Percentiles rank a stretch among this genome's conserved stretches.
These are phyloP conservation scores for Pseudogymnoascus sp. DNA, from an alignment of 2,329 filamentous ascomycete species.

Conservation along the genomic window DNA sequence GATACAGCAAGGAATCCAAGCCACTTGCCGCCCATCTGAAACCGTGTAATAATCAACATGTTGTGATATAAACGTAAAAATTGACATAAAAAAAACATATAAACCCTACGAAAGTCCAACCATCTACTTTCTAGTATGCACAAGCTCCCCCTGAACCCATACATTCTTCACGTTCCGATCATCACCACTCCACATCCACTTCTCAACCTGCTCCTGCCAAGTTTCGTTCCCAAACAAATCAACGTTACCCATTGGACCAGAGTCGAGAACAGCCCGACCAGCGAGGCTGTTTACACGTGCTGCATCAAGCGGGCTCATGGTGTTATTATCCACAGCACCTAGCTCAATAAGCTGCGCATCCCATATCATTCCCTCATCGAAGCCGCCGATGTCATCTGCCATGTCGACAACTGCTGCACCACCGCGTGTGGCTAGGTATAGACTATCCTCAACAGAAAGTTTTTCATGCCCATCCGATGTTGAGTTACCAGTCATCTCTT, in stretches of 20 bases:
- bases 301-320: not conserved
- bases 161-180: constrained; percentile 83
- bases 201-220: constrained; percentile 80
- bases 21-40: not conserved
- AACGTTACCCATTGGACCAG: constrained; percentile 50
- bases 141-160: constrained; percentile 79
- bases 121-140: constrained; percentile 41
- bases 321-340: constrained; percentile 31
- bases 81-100: not conserved
- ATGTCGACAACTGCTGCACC: constrained; percentile 77
- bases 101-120: not conserved
- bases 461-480: constrained; percentile 41
- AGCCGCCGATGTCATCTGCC: constrained; percentile 62
- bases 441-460: constrained; percentile 70
- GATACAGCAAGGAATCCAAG: too few species aligned
- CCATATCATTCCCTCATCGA: constrained; percentile 80
- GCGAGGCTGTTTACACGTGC: not conserved
- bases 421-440: constrained; percentile 79
- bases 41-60: not conserved
- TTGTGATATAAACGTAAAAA: not conserved
- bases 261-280: constrained; percentile 19
- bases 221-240: constrained; percentile 87
- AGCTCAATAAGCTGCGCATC: constrained; percentile 79
- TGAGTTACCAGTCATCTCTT: constrained; percentile 49
- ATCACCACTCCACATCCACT: constrained; percentile 92